A percentile compares a stretch with the other conserved stretches of the same genome.
These are phyloP conservation scores for Ilex aquifolium DNA, from an alignment of 257 asterid species.

Conservation along the genomic window DNA sequence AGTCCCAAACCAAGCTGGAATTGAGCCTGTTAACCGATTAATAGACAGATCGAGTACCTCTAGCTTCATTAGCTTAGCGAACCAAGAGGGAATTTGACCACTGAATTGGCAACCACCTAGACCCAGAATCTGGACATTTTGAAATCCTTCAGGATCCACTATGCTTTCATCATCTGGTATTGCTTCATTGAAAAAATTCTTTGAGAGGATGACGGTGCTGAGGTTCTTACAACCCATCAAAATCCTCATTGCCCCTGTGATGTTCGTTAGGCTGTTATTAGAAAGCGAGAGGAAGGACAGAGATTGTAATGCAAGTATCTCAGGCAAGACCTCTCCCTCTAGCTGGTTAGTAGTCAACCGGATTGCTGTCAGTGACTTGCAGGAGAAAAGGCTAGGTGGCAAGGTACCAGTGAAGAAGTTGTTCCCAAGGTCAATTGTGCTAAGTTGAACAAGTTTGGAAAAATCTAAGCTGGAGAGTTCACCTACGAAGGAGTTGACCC, in stretches of 20 bases:
- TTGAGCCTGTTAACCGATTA: conserved; percentile 47
- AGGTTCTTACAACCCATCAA: conserved; percentile 72
- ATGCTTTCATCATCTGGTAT: conserved; percentile 44
- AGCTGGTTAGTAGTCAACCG: conserved; percentile 69
- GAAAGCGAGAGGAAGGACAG: conserved; percentile 83
- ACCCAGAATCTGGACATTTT: conserved; percentile 57
- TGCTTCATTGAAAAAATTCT: conserved; percentile 59
- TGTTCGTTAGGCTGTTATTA: conserved; percentile 64
- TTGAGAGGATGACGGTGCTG: conserved; percentile 55
- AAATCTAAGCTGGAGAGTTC: conserved; percentile 65
- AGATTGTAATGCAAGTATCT: conserved; percentile 47
- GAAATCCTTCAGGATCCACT: conserved; percentile 40
- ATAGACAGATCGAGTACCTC: conserved; percentile 73
- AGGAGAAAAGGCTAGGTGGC: conserved; percentile 63
- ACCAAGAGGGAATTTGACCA: conserved; percentile 71
- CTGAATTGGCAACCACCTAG: conserved; percentile 72
- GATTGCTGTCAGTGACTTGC: conserved; percentile 70
- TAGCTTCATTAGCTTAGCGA: conserved; percentile 39
- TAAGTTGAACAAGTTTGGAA: conserved; percentile 55
- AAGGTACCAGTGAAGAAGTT: conserved; percentile 55
- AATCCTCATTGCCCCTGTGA: conserved; percentile 59
- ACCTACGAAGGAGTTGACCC: conserved; percentile 74
- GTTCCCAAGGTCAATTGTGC: conserved; percentile 71
- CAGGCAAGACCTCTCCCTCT: conserved; percentile 57
- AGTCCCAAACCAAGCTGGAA: conserved; percentile 76